phyloP scores from a whole-genome alignment of 805 yeast genomes.

The Candida boidinii region DNA sequence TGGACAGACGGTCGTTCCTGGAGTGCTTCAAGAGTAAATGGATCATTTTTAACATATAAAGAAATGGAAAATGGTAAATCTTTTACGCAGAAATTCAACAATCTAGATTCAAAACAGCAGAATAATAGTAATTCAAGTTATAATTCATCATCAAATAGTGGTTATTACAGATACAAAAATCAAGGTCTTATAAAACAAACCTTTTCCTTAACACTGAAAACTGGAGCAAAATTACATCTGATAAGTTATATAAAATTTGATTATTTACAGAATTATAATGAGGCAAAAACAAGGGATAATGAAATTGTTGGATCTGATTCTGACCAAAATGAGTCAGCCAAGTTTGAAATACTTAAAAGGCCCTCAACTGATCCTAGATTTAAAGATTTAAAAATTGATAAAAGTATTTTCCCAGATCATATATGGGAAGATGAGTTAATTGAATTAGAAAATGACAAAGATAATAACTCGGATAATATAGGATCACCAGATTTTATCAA shows the following conservation, averaged over 20 bases:
- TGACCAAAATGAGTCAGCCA: not conserved
- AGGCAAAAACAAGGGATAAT: not conserved
- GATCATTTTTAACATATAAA: slow-evolving; percentile 52
- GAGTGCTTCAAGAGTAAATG: slow-evolving; percentile 65
- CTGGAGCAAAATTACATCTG: slow-evolving; percentile 48
- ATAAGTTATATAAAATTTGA: slow-evolving; percentile 39
- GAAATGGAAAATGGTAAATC: slow-evolving; percentile 40
- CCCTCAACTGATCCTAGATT: slow-evolving; percentile 39
- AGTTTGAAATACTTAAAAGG: slow-evolving; percentile 17
- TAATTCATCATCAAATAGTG: slow-evolving; percentile 7
- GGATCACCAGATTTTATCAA: not conserved
- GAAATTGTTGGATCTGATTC: not conserved
- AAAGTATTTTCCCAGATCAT: slow-evolving; percentile 14
- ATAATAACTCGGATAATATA: too few species aligned
- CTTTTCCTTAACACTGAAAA: slow-evolving; percentile 45
- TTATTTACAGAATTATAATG: slow-evolving; percentile 2
- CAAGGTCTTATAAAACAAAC: slow-evolving; percentile 60
- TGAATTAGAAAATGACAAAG: not conserved
- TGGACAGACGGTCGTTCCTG: slow-evolving; percentile 77
- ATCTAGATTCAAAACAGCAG: not conserved
- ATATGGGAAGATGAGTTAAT: slow-evolving; percentile 6
- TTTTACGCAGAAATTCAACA: slow-evolving; percentile 2
- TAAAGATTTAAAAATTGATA: slow-evolving; percentile 13
- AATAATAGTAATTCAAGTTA: not conserved
- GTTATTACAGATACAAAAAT: slow-evolving; percentile 32